Base-by-base conservation (phyloP, 2,329 filamentous ascomycete species). In the Fusarium kyushuense region DNA sequence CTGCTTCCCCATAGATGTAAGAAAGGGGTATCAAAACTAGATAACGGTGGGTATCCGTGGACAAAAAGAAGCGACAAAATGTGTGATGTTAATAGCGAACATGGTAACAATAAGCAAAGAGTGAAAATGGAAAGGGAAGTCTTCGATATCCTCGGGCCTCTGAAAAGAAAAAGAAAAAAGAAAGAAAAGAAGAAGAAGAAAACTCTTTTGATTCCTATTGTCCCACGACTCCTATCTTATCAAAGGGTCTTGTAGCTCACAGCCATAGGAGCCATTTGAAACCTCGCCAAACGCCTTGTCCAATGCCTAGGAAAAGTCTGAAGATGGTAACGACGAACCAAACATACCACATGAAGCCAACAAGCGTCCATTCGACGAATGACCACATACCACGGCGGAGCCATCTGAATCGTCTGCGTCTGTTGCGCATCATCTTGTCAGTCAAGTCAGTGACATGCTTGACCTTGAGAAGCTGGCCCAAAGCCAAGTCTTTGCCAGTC, bases 281-380 rank as follows among this genome's bases (percentile, higher is more conserved):
- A 12, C 86, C 84, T 13, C 83, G 80, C 49, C 88, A 81, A 0
- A 87, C 74, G 4, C 89, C 89, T 45, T 86, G 86, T 43, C 90
- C 85, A 2, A 91, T 71, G 13, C 89, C 89, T 62, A 89, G 81
- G 35, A 92, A 80, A 16, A 92, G 78, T 62, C 92, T 87, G 52
- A 91, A 83, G 25, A 95, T 83, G 77, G 94, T 92, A 25, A 97
- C 94, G 33, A 97, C 83, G 61, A 96, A 88, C 94, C 95, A 98
- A 17, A 96, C 90, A 79, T 91, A 93, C 94, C 96, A 97, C 89
- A 98, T 93, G 71, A 96, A 87, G 6, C 92, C 92, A 38, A 98
- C 89, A 19, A 98, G 85, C 49, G 89, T 82, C 93, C 94, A 97
- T 82, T 98, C 95, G 17, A 97, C 87, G 21, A 90, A 80, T 55